Conservation (phyloP, 805 yeast species). For the Citeromyces matritensis region DNA sequence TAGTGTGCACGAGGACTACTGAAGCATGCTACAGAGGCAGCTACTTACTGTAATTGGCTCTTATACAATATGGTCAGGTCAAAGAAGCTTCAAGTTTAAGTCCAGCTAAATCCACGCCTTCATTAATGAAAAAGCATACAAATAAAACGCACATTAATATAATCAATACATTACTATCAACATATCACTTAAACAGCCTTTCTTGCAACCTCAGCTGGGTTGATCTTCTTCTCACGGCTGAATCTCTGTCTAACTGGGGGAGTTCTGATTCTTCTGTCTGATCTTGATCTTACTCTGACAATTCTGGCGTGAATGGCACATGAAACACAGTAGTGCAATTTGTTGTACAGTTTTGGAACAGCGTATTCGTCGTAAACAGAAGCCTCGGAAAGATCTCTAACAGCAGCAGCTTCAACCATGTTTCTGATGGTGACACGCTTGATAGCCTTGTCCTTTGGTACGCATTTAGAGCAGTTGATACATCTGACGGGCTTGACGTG, state of each 20-base stretch:
- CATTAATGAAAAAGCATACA: no score
- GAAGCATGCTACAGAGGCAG: no score
- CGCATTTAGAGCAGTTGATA: conserved; percentile 98
- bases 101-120: no score
- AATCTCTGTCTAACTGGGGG: conserved; percentile 99
- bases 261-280: conserved; percentile 96
- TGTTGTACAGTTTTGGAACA: conserved; percentile 98
- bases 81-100: no score
- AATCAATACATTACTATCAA: neutral
- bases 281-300: conserved; percentile 99
- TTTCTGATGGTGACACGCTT: conserved; percentile 99
- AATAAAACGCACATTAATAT: no score
- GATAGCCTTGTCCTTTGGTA: conserved; percentile 99
- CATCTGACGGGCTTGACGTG: conserved; percentile 99
- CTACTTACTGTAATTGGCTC: no score
- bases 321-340: conserved; percentile 99
- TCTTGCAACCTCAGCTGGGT: conserved; percentile 96
- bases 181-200: conserved; percentile 33
- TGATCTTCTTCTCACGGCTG: conserved; percentile 90
- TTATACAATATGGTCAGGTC: no score
- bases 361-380: conserved; percentile 99
- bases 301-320: conserved; percentile 99
- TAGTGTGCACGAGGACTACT: no score
- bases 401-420: conserved; percentile 99
- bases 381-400: conserved; percentile 99